These are phyloP conservation scores for Ganoderma lucidum DNA, from an alignment of 1,284 basidiomycete genomes.

Conservation along the genomic window DNA sequence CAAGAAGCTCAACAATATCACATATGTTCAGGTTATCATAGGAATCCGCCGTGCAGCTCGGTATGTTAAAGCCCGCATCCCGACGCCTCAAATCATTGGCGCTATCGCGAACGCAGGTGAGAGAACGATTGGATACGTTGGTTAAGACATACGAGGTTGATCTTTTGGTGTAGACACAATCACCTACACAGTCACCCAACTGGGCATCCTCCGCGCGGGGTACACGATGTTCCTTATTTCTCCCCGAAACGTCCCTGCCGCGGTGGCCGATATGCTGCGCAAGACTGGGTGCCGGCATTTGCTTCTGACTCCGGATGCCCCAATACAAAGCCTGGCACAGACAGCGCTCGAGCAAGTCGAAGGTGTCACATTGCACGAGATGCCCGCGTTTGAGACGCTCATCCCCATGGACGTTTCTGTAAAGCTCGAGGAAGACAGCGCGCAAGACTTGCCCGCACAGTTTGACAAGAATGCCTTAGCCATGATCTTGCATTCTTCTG, in stretches of 20 bases:
- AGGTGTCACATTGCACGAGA: slow-evolving; percentile 16
- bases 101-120: slow-evolving; percentile 30
- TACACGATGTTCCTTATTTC: slow-evolving; percentile 37
- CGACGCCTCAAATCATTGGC: slow-evolving; percentile 20
- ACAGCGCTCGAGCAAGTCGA: slow-evolving; percentile 11
- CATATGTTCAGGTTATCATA: slow-evolving; percentile 16
- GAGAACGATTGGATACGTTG: background rate
- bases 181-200: slow-evolving; percentile 39
- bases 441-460: slow-evolving; percentile 19
- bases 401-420: slow-evolving; percentile 6
- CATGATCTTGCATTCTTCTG: slow-evolving; percentile 37
- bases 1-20: slow-evolving; percentile 16
- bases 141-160: background rate
- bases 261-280: slow-evolving; percentile 34
- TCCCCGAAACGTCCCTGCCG: slow-evolving; percentile 31
- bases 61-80: slow-evolving; percentile 20
- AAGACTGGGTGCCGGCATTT: slow-evolving; percentile 20
- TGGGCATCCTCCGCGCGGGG: slow-evolving; percentile 43
- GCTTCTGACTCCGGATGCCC: slow-evolving; percentile 22
- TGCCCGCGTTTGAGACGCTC: slow-evolving; percentile 33
- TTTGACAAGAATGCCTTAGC: slow-evolving; percentile 14
- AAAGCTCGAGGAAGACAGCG: background rate
- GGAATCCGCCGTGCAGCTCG: slow-evolving; percentile 28
- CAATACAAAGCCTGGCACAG: slow-evolving; percentile 11
- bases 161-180: slow-evolving; percentile 38